Percentiles rank a stretch among this genome's conserved stretches.
These are phyloP conservation scores for Cladobotryum protrusum DNA, from an alignment of 2,329 filamentous ascomycete genomes.

Conservation along the genomic window DNA sequence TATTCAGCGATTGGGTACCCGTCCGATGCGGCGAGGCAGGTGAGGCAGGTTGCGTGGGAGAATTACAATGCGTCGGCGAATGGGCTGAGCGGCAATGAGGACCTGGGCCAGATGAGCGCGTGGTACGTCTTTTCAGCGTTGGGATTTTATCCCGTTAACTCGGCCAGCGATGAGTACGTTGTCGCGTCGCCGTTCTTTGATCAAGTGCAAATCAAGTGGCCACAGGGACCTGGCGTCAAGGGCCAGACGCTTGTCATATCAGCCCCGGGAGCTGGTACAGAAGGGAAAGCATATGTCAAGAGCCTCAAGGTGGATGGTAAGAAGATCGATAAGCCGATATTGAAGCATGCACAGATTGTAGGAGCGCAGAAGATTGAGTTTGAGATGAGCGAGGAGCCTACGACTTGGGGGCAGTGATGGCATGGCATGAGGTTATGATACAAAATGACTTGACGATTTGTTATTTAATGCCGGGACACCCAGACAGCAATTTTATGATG, in stretches of 20 bases:
- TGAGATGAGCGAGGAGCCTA: conserved; percentile 37
- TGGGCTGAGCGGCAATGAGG: conserved; percentile 41
- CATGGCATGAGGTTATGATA: conserved; percentile 4
- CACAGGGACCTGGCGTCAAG: conserved; percentile 19
- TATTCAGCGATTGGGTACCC: conserved; percentile 39
- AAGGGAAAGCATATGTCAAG: conserved; percentile 31
- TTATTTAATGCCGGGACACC: neutral
- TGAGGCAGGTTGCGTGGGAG: conserved; percentile 17
- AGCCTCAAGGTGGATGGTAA: conserved; percentile 35
- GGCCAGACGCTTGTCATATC: conserved; percentile 30
- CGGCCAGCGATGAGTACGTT: conserved; percentile 39
- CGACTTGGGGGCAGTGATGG: conserved; percentile 14
- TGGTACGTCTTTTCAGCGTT: conserved; percentile 43
- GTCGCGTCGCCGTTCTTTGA: conserved; percentile 42
- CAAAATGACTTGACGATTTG: neutral
- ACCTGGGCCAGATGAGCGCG: conserved; percentile 44
- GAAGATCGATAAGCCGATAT: conserved; percentile 24
- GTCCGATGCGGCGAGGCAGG: conserved; percentile 29
- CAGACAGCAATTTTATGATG: neutral
- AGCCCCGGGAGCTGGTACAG: conserved; percentile 33
- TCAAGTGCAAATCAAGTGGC: conserved; percentile 32
- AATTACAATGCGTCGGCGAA: conserved; percentile 41
- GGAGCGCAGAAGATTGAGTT: conserved; percentile 33
- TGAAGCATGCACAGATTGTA: conserved; percentile 36
- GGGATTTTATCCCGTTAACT: conserved; percentile 42